A percentile compares a stretch with the other conserved stretches of the same genome.
phyloP scores from a whole-genome alignment of 345 rosid genomes.

The Eutrema yunnanense region DNA sequence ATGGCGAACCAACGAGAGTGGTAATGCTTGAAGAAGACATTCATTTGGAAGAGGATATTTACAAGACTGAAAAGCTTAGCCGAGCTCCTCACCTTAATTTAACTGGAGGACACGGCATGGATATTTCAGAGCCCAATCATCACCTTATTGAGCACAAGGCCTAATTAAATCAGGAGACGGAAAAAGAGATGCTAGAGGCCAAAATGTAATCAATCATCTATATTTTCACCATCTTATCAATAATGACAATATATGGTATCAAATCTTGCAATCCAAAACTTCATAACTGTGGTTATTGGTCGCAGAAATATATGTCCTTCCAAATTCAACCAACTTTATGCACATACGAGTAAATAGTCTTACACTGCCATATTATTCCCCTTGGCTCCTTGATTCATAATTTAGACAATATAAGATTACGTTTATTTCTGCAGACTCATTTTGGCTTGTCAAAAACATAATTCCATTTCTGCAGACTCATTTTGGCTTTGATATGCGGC shows the following conservation, averaged over 20 bases:
- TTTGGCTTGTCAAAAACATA: too few species aligned
- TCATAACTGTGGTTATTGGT: background rate
- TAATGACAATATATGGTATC: background rate
- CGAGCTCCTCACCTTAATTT: slow-evolving; percentile 22
- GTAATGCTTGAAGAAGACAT: slow-evolving; percentile 50
- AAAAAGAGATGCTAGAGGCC: background rate
- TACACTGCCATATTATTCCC: too few species aligned
- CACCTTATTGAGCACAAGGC: slow-evolving; percentile 30
- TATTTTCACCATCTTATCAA: background rate
- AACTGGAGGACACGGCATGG: slow-evolving; percentile 22
- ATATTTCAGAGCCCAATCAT: slow-evolving; percentile 23
- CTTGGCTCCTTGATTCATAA: too few species aligned
- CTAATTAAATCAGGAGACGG: slow-evolving; percentile 4
- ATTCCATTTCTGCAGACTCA: too few species aligned
- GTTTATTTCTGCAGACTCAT: too few species aligned
- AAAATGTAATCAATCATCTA: slow-evolving; percentile 9
- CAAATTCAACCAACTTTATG: background rate
- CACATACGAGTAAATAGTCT: background rate
- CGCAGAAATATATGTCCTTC: background rate
- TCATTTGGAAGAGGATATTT: slow-evolving; percentile 37
- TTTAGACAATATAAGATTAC: too few species aligned
- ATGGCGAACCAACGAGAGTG: slow-evolving; percentile 36
- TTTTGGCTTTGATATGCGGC: too few species aligned
- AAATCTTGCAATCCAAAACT: background rate
- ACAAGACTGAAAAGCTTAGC: slow-evolving; percentile 26